Conservation (phyloP, 164 flowering plant genomes). For the Cinnamomum micranthum region DNA sequence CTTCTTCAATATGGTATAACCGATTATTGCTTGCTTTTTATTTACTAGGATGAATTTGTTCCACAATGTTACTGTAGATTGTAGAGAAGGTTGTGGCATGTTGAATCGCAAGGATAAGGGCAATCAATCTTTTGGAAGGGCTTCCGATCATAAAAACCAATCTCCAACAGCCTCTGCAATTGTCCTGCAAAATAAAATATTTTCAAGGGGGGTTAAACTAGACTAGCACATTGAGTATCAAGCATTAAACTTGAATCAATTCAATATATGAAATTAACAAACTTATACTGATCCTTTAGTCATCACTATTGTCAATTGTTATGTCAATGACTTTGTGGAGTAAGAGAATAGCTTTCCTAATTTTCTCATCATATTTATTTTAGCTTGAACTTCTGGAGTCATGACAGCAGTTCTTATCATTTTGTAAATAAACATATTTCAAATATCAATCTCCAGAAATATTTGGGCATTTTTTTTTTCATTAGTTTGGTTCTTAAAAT, state of each 20-base stretch:
- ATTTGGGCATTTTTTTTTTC: too few species aligned
- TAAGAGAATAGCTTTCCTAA: too few species aligned
- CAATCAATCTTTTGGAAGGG: conserved; percentile 74
- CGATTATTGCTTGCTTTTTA: background rate
- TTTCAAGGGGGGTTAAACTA: background rate
- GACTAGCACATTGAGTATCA: background rate
- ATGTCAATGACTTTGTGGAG: too few species aligned
- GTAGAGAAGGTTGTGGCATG: conserved; percentile 62
- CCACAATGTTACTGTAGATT: conserved; percentile 20
- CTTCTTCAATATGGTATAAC: background rate
- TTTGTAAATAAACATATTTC: too few species aligned
- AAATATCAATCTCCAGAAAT: too few species aligned
- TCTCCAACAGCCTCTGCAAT: conserved; percentile 89
- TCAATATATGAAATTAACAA: too few species aligned
- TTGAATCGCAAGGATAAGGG: conserved; percentile 80
- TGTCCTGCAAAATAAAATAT: conserved; percentile 43
- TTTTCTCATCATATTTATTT: background rate
- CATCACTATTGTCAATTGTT: too few species aligned
- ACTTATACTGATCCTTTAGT: too few species aligned
- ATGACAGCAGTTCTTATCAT: too few species aligned
- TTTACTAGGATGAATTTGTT: background rate
- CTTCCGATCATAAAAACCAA: conserved; percentile 71
- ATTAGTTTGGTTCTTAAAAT: too few species aligned
- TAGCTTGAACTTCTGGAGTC: background rate
- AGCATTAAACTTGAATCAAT: background rate